These are phyloP conservation scores for Talaromyces sp. DNA, from an alignment of 2,329 filamentous ascomycete genomes.

Conservation along the genomic window DNA sequence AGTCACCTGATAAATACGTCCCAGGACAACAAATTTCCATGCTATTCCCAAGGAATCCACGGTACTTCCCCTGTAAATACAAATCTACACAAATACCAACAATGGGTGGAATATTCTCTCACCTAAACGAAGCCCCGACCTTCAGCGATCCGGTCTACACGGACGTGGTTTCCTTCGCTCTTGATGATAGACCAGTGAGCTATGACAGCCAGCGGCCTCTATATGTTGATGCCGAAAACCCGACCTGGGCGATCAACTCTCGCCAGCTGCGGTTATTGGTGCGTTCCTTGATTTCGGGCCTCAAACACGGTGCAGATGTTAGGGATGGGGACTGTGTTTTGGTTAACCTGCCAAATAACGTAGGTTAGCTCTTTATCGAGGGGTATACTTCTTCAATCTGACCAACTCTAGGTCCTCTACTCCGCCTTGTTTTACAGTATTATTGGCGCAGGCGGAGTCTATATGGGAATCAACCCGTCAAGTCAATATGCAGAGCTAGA, in stretches of 20 bases:
- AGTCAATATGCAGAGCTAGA: slow-evolving; percentile 44
- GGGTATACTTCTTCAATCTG: not conserved
- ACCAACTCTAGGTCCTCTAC: slow-evolving; percentile 27
- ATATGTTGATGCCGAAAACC: slow-evolving; percentile 39
- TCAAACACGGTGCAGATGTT: slow-evolving; percentile 30
- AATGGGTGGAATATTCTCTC: slow-evolving; percentile 5
- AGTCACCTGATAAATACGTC: not conserved
- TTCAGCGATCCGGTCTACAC: slow-evolving; percentile 18
- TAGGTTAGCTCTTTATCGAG: slow-evolving; percentile 12
- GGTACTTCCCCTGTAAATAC: not conserved
- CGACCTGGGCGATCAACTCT: slow-evolving; percentile 31
- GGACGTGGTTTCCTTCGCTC: slow-evolving; percentile 39
- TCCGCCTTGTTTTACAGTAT: slow-evolving; percentile 33
- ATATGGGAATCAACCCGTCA: slow-evolving; percentile 48
- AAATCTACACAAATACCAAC: not conserved
- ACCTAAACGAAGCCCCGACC: not conserved
- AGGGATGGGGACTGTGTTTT: slow-evolving; percentile 39
- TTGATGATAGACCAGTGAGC: slow-evolving; percentile 24
- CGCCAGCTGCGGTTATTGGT: slow-evolving; percentile 30
- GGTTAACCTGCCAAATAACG: slow-evolving; percentile 38
- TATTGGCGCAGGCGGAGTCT: slow-evolving; percentile 44
- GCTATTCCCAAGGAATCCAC: not conserved
- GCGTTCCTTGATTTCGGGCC: slow-evolving; percentile 35
- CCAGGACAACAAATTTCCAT: not conserved
- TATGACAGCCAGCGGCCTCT: slow-evolving; percentile 35